A percentile compares a stretch with the other conserved stretches of the same genome.
Evolutionary conservation across 108 stramenopile species (phyloP).

Genomic region (Stephanodiscus triporus): DNA sequence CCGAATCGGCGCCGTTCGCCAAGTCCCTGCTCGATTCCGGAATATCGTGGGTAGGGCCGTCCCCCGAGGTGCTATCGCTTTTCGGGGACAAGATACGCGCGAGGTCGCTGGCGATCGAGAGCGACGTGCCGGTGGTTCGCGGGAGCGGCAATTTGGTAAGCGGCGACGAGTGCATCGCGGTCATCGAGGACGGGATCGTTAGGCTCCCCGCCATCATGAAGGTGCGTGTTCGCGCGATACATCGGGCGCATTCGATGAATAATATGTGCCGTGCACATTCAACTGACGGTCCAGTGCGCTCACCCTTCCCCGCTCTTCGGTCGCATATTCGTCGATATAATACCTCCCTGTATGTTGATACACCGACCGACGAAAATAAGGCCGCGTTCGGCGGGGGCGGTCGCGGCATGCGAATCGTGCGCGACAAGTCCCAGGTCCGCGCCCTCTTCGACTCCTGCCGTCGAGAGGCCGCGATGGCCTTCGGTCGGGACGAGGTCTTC

Average conservation of each 20-base stretch:
- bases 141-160: constrained; percentile 67
- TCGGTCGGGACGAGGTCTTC: constrained; percentile 83
- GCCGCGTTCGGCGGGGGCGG: constrained; percentile 96
- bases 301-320: constrained; percentile 84
- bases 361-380: constrained; percentile 36
- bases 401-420: constrained; percentile 93
- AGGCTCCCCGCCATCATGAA: constrained; percentile 50
- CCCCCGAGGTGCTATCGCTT: constrained; percentile 64
- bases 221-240: constrained; percentile 17
- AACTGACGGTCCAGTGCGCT: no score
- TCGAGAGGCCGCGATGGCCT: constrained; percentile 73
- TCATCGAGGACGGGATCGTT: constrained; percentile 40
- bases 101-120: constrained; percentile 69
- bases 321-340: no score
- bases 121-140: constrained; percentile 87
- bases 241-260: no score
- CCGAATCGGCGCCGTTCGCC: constrained; percentile 90
- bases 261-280: no score
- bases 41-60: constrained; percentile 89
- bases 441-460: constrained; percentile 70
- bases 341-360: no score
- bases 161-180: constrained; percentile 33
- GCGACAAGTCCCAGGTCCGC: constrained; percentile 60
- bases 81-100: constrained; percentile 93
- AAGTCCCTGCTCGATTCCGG: constrained; percentile 51